Base-by-base conservation (phyloP, 306 rosid genomes). In the Quercus agrifolia region DNA sequence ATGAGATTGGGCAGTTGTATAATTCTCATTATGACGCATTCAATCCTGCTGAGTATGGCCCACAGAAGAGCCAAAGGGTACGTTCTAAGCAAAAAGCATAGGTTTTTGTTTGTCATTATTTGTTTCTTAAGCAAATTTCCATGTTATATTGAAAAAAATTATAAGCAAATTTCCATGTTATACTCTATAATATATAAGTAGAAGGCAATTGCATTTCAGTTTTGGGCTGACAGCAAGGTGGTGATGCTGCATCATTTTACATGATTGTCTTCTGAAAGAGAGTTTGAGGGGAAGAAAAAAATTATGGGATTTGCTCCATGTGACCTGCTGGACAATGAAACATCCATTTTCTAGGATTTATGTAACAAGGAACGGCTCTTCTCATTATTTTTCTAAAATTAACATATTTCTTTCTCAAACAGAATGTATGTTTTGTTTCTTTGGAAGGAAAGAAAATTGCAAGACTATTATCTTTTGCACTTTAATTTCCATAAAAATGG, bases 21-120 rank as follows among this genome's bases (percentile, higher is more conserved):
- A 73, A 73, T 77, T 83, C 97, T 81, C 99, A 96, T 75, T 90
- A 85, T 70, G 97, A 90, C 23, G 89, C 92, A 15, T 89, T 93
- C 89, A 59, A 79, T 80, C 80, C 89, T 56, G 23, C 84, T 10
- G 87, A 85, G 79, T 93, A 88, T 79, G 97, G 93, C 27, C 94
- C 94, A 63, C 94, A 84, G 80, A 76, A 79, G 84, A 90, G 94
- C 85, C 91, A 86, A 83, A 90, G 99, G 93, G 97, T 95, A 89
- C 59, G 76, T 81, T 46, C 75, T 61, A 84, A 66, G 58, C 70
- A 35, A 73, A 77, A 70, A 72, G 54, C 11, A 0, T 61, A 21
- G 25, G 70, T 71, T 71, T 75, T 74, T 33, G 8, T 71, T 77
- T 82, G 54, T 57, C 28, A 5, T 62, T 58, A 33, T 66, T 71